Evolutionary conservation across 768 basidiomycete species (phyloP), one percentile per base, ranked within the genome.

Genomic region (Chalciporus sphaerocephalus): DNA sequence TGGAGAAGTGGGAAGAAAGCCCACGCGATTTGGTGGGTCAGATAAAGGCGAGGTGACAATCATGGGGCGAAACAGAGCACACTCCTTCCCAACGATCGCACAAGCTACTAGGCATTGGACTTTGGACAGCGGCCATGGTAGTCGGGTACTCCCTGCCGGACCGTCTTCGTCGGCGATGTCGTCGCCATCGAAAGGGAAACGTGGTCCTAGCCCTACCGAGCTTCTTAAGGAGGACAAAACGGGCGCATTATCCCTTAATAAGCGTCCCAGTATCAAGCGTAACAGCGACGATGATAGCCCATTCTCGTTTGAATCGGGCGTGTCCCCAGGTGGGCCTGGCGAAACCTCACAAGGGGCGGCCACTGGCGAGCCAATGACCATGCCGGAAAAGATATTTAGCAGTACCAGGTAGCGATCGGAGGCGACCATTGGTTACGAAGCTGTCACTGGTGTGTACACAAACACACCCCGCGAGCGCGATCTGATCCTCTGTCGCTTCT

Each of bases 161-260:
- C 44, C 60, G 18, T 27, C 59, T 27, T 46, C 53, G 10, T 56
- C 57, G 21, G 43, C 46, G 20, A 43, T 50, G 28, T 55, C 57
- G 23, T 63, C 70, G 10, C 69, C 69, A 24, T 66, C 70, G 3
- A 74, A 70, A 38, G 75, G 78, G 37, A 88, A 88, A 64, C 76
- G 87, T 17, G 75, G 75, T 2, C 79, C 82, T 24, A 87, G 85
- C 53, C 85, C 87, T 32, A 84, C 83, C 10, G 85, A 87, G 64
- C 65, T 85, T 42, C 63, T 69, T 44, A 81, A 76, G 60, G 79
- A 85, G 64, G 79, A 78, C 44, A 75, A 69, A 54, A 72, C 69
- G 33, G 84, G 83, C 3, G 78, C 76, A 25, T 61, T 74, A 41
- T 67, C 75, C 43, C 67, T 79, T 45, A 74, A 77, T 22, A 88